A percentile compares a stretch with the other conserved stretches of the same genome.
Evolutionary conservation across 129 eudicot genomes (phyloP).

Genomic region (Helianthus tuberosus): DNA sequence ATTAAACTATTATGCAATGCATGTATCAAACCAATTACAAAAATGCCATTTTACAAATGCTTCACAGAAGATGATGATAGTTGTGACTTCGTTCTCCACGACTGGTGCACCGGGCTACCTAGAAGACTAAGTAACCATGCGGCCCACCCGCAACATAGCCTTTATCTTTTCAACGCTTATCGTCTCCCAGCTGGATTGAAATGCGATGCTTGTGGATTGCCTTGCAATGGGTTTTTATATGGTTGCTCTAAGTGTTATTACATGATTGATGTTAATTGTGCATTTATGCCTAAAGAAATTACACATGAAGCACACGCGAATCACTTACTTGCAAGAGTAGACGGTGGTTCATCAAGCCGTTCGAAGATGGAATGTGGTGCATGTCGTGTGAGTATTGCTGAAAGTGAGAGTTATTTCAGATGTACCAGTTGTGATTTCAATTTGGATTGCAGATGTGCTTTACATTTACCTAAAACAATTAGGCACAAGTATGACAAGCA

Average conservation of each 20-base stretch:
- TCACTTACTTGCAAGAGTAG: not conserved
- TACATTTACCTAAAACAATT: not conserved
- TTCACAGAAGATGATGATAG: not conserved
- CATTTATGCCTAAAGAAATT: not conserved
- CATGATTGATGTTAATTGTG: conserved; percentile 11
- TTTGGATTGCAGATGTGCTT: conserved; percentile 1
- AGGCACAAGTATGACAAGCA: conserved; percentile 1
- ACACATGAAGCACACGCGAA: conserved; percentile 18
- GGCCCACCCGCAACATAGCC: conserved; percentile 1
- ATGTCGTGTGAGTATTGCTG: not conserved
- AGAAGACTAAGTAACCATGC: too few species aligned
- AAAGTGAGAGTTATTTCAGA: not conserved
- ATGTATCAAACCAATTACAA: conserved; percentile 3
- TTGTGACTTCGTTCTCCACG: conserved; percentile 1
- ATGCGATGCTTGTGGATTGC: not conserved
- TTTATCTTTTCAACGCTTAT: not conserved
- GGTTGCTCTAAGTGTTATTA: too few species aligned
- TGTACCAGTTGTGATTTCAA: not conserved
- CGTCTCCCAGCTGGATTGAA: not conserved
- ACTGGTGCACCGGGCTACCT: conserved; percentile 3
- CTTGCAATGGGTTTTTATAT: not conserved
- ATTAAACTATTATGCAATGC: conserved; percentile 1
- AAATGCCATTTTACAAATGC: conserved; percentile 11
- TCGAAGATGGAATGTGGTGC: not conserved
- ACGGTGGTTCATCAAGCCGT: not conserved